Evolutionary conservation across 164 flowering plant species (phyloP).

Genomic region (Paratinospora sagittata): DNA sequence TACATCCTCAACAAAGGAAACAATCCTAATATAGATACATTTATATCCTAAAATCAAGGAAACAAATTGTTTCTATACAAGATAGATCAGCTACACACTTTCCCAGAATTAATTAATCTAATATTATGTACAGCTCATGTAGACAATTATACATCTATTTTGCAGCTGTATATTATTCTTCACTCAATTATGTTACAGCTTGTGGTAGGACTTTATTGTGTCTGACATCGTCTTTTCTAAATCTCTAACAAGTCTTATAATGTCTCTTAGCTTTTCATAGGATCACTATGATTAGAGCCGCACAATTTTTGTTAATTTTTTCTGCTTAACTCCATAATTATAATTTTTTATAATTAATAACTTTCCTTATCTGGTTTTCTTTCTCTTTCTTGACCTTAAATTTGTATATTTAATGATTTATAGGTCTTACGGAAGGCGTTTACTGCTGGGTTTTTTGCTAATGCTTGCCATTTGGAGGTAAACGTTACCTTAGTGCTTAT

Average conservation of each 20-base stretch:
- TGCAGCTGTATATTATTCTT: too few species aligned
- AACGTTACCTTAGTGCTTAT: slow-evolving; percentile 19
- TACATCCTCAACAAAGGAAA: too few species aligned
- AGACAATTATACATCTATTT: too few species aligned
- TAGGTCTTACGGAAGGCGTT: slow-evolving; percentile 85
- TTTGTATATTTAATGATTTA: slow-evolving; percentile 7
- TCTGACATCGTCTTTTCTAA: not conserved
- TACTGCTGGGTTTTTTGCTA: slow-evolving; percentile 91
- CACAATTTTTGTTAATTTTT: not conserved
- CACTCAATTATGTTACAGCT: not conserved
- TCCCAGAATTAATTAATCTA: too few species aligned
- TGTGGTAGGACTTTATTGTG: not conserved
- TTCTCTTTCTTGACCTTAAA: not conserved
- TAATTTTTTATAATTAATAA: not conserved
- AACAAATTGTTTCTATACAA: too few species aligned
- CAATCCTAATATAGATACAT: too few species aligned
- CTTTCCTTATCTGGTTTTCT: not conserved
- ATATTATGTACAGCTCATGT: too few species aligned
- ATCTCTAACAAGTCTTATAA: not conserved
- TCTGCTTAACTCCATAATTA: not conserved
- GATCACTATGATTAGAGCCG: not conserved
- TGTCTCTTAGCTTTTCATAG: not conserved
- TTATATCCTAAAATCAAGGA: too few species aligned
- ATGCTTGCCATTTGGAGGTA: slow-evolving; percentile 92
- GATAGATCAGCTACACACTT: too few species aligned